phyloP scores from a whole-genome alignment of 495 filamentous ascomycete species.

The Mytilinidion resinicola region DNA sequence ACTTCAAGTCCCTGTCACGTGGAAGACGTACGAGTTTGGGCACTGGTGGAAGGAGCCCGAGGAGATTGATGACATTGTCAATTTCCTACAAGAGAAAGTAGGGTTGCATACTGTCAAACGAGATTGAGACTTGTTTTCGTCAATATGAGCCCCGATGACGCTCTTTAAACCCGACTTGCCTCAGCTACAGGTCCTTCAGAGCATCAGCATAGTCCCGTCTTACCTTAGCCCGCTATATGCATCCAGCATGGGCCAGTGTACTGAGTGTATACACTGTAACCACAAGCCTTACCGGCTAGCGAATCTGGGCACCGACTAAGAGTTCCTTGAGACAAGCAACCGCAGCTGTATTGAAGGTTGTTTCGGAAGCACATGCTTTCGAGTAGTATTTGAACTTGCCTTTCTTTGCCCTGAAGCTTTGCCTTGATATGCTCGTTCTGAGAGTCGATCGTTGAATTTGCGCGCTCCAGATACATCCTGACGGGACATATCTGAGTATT shows the following conservation, averaged over 20 bases:
- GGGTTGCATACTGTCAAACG: neutral
- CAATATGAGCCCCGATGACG: no score
- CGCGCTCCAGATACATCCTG: neutral
- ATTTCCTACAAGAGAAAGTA: neutral
- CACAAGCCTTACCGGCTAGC: neutral
- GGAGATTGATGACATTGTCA: constrained; percentile 1
- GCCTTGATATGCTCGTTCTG: neutral
- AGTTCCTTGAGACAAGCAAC: neutral
- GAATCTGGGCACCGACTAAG: neutral
- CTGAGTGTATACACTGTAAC: neutral
- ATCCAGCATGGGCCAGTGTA: neutral
- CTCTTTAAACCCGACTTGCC: no score
- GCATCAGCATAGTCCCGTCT: no score
- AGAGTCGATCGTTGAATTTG: neutral
- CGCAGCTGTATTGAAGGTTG: neutral
- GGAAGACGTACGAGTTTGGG: neutral
- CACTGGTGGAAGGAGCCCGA: constrained; percentile 1
- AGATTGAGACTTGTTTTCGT: no score
- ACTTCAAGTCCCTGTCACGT: neutral
- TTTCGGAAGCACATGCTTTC: neutral
- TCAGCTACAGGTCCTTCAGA: no score
- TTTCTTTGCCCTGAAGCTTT: neutral
- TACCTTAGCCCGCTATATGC: neutral
- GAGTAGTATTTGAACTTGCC: neutral
- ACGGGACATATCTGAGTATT: neutral